Base-by-base conservation (phyloP, 2,329 filamentous ascomycete genomes). In the Xylariaceae sp. region DNA sequence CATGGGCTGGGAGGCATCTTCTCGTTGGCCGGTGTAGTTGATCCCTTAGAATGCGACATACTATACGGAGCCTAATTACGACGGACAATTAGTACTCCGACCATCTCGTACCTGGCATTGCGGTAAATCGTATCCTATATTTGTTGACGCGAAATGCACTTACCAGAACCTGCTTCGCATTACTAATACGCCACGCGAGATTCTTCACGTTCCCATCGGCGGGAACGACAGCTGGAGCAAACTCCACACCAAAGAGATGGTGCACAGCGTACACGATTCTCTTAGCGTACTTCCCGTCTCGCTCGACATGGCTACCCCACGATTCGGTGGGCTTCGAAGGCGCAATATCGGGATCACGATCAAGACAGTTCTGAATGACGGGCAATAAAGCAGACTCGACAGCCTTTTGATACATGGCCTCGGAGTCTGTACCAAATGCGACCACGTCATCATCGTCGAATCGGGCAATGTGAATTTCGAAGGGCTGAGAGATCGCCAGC, bases 201-300 rank as follows among this genome's bases (percentile, higher is more conserved):
- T 96, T 96, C 65, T 81, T 84, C 54, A 97, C 89, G 61, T 87
- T 95, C 6, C 94, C 90, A 73, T 99, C 94, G 0, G 92, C 91
- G 47, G 89, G 84, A 31, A 99, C 94, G 1, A 97, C 93, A 42
- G 90, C 90, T 0, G 92, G 87, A 1, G 94, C 90, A 66, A 99
- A 92, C 69, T 99, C 94, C 54, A 99, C 89, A 47, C 92, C 94
- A 69, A 99, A 95, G 91, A 97, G 97, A 68, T 96, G 89, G 58
- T 89, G 88, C 28, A 99, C 90, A 5, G 92, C 94, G 69, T 96
- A 97, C 0, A 97, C 92, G 11, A 97, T 88, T 40, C 94, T 78
- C 70, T 86, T 89, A 1, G 93, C 88, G 63, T 91, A 97, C 70
- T 96, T 97, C 57, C 87, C 83, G 60, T 97, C 89, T 19, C 91